Conservation (phyloP, 2,329 filamentous ascomycete species). For the Trichocomaceae sp. region DNA sequence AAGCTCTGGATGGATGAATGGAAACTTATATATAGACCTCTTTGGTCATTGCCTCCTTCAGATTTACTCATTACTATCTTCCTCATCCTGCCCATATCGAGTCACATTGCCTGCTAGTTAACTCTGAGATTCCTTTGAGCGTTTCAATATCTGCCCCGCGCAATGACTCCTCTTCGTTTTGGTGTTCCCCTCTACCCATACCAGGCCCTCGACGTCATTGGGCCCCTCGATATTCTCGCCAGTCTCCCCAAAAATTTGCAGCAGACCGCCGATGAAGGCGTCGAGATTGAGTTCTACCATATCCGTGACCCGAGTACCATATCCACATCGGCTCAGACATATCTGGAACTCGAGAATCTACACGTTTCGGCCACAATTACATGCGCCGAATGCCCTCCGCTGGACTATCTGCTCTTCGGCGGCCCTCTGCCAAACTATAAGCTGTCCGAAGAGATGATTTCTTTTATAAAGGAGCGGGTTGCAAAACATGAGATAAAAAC, state of each 20-base stretch:
- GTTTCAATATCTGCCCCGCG: neutral
- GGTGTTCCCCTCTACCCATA: constrained; percentile 10
- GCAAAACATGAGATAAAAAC: constrained; percentile 10
- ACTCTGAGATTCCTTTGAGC: neutral
- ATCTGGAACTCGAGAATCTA: constrained; percentile 8
- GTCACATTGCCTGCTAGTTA: neutral
- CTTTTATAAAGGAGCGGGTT: constrained; percentile 6
- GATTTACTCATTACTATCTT: neutral
- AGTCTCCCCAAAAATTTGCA: neutral
- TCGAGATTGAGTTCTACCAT: constrained; percentile 11
- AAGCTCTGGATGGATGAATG: neutral
- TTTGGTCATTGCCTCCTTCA: neutral
- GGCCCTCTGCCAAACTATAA: constrained; percentile 2
- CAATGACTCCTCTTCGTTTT: constrained; percentile 12
- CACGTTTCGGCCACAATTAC: constrained; percentile 3
- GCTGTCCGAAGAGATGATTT: constrained; percentile 3
- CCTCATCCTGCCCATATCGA: neutral
- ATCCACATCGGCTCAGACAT: neutral
- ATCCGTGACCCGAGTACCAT: neutral
- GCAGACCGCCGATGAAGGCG: neutral
- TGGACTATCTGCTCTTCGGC: constrained; percentile 10
- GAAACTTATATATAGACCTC: neutral
- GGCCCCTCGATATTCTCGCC: constrained; percentile 7
- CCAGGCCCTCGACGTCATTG: constrained; percentile 11
- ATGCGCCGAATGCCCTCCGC: constrained; percentile 3